Evolutionary conservation across 2,329 filamentous ascomycete species (phyloP).

Genomic region (Aurifilum marmelostoma): DNA sequence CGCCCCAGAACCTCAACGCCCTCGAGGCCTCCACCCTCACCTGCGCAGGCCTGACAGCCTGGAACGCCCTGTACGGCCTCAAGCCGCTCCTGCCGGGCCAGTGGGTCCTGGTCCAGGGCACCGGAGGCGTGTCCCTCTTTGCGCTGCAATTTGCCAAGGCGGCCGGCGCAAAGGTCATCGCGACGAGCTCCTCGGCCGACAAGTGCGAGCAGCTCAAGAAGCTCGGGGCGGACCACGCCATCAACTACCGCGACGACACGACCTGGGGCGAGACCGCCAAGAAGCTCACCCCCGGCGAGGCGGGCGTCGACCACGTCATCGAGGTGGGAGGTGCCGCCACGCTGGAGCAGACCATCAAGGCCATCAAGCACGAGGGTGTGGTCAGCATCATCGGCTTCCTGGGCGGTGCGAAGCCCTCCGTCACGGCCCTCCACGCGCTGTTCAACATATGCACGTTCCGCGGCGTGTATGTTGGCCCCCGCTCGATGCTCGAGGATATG

Average conservation of each 20-base stretch:
- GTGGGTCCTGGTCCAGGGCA: constrained; percentile 70
- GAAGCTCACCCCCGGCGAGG: constrained; percentile 47
- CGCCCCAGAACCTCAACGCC: constrained; percentile 58
- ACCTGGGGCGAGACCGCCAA: constrained; percentile 60
- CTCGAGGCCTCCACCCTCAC: constrained; percentile 59
- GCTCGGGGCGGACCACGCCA: constrained; percentile 57
- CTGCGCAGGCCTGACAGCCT: constrained; percentile 66
- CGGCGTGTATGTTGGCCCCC: constrained; percentile 47
- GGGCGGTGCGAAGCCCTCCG: constrained; percentile 48
- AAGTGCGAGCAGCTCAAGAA: constrained; percentile 55
- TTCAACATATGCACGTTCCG: constrained; percentile 43
- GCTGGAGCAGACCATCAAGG: constrained; percentile 44
- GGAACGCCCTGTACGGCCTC: constrained; percentile 67
- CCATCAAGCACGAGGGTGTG: constrained; percentile 39
- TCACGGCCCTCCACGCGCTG: constrained; percentile 56
- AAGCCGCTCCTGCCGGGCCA: constrained; percentile 56
- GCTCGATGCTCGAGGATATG: constrained; percentile 48
- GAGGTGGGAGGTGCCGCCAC: constrained; percentile 60
- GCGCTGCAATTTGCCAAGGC: constrained; percentile 58
- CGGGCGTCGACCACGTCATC: constrained; percentile 57
- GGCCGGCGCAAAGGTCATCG: constrained; percentile 58
- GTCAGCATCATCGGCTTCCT: constrained; percentile 48
- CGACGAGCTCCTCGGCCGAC: constrained; percentile 55
- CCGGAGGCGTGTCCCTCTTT: constrained; percentile 69
- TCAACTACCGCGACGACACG: constrained; percentile 57